phyloP scores from a whole-genome alignment of 257 asterid genomes.

The Eucommia ulmoides region DNA sequence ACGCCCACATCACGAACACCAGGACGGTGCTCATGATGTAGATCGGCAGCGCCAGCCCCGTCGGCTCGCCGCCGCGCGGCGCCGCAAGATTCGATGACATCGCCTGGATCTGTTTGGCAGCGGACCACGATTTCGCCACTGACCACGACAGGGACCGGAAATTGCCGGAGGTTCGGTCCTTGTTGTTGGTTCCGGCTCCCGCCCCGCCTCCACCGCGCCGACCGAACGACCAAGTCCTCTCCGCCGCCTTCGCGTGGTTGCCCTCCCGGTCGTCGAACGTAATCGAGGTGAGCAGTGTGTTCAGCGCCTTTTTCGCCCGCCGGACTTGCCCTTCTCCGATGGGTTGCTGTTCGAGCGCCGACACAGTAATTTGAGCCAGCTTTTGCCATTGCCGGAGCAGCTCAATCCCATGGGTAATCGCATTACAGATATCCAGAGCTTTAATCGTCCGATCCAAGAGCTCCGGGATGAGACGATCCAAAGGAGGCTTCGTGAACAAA shows the following conservation, averaged over 20 bases:
- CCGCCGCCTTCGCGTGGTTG: conserved; percentile 45
- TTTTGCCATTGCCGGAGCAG: conserved; percentile 69
- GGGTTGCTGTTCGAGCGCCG: conserved; percentile 40
- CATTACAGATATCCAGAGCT: conserved; percentile 75
- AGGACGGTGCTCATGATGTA: conserved; percentile 44
- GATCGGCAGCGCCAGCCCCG: conserved; percentile 46
- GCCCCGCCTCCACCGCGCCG: conserved; percentile 40
- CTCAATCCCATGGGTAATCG: conserved; percentile 71
- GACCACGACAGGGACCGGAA: conserved; percentile 61
- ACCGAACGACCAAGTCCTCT: conserved; percentile 61
- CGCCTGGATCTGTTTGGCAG: conserved; percentile 61
- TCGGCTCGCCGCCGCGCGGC: conserved; percentile 66
- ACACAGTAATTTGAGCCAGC: conserved; percentile 50
- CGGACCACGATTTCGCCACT: conserved; percentile 80
- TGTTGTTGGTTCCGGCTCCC: conserved; percentile 1
- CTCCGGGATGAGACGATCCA: conserved; percentile 67
- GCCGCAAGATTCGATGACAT: conserved; percentile 56
- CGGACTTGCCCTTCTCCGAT: conserved; percentile 74
- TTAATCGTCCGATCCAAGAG: conserved; percentile 57
- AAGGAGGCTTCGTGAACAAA: conserved; percentile 56
- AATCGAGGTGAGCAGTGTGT: conserved; percentile 46
- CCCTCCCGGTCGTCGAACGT: conserved; percentile 57
- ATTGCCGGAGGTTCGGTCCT: conserved; percentile 29
- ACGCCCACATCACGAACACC: conserved; percentile 73
- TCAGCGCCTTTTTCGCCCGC: conserved; percentile 55